Base-by-base conservation (phyloP, 306 rosid genomes). In the Malus sylvestris region DNA sequence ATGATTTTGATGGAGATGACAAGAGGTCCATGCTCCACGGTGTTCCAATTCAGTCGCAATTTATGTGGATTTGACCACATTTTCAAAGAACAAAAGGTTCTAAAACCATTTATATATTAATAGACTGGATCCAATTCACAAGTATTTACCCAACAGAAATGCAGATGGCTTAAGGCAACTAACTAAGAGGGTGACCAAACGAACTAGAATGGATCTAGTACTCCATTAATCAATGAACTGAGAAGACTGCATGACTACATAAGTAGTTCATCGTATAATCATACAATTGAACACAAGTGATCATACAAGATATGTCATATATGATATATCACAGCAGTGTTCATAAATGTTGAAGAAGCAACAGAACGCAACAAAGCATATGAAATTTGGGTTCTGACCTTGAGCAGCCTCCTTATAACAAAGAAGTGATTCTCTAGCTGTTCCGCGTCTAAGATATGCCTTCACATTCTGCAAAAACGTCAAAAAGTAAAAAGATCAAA, bases 401-500 rank as follows among this genome's bases (percentile, higher is more conserved):
- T 89, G 80, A 72, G 85, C 82, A 79, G 98, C 93, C 73, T 89
- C 96, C 80, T 87, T 82, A 76, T 82, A 83, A 51, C 73, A 84
- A 65, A 85, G 80, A 44, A 85, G 88, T 52, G 89, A 88, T 81
- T 91, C 98, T 79, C 92, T 93, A 67, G 96, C 96, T 58, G 91
- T 88, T 85, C 97, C 97, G 22, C 98, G 98, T 73, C 98, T 91
- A 64, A 93, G 80, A 84, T 89, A 93, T 53, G 98, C 97, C 89
- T 93, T 93, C 78, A 93, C 97, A 85, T 88, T 91, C 98, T 93
- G 90, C 82, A 80, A 61, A 61, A 45, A 75, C 65, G 76, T 57
- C 59, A 40, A 42, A 71, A 79, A 61, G 23, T 67, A 62, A 19
- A n/a, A 71, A 52, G 40, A 19, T 57, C n/a, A 42, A 12, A 29